Percentiles rank a stretch among this genome's conserved stretches.
phyloP scores from a whole-genome alignment of 1,284 basidiomycete species.

The Leccinum ponderosum region DNA sequence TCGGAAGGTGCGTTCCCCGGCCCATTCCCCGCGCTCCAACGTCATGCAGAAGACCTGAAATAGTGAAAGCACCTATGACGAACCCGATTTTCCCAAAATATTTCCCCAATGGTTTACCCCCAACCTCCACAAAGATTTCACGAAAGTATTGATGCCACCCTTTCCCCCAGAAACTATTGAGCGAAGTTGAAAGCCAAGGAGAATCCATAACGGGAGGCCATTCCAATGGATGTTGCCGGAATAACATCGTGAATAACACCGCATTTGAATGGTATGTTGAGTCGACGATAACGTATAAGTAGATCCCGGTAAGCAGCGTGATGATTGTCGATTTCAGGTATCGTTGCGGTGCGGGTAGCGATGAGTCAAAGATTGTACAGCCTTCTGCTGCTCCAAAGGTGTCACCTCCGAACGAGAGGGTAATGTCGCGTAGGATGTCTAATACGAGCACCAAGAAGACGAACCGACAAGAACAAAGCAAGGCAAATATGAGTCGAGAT shows the following conservation, averaged over 20 bases:
- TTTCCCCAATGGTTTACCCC: conserved; percentile 11
- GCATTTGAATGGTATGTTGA: conserved; percentile 43
- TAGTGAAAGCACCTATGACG: conserved; percentile 55
- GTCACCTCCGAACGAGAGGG: conserved; percentile 16
- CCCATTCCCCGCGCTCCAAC: conserved; percentile 59
- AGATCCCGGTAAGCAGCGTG: conserved; percentile 40
- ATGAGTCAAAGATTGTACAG: conserved; percentile 51
- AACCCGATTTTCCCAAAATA: conserved; percentile 47
- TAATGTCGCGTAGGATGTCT: background rate
- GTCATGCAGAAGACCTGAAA: conserved; percentile 59
- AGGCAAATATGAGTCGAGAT: too few relatives aligned
- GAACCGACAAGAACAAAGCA: too few relatives aligned
- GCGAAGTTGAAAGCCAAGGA: conserved; percentile 42
- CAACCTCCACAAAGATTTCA: conserved; percentile 33
- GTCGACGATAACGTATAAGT: conserved; percentile 45
- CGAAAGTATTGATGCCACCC: conserved; percentile 49
- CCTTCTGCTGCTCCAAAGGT: conserved; percentile 28
- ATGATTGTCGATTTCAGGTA: conserved; percentile 46
- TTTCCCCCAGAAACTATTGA: conserved; percentile 44
- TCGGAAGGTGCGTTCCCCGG: conserved; percentile 43
- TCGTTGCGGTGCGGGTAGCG: conserved; percentile 41
- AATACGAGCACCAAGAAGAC: too few relatives aligned
- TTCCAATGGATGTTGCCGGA: conserved; percentile 34
- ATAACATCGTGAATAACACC: conserved; percentile 42
- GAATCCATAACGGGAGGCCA: conserved; percentile 46